Evolutionary conservation across 83 land plant species (phyloP), one percentile per base, ranked within the genome.

Genomic region (Diphasiastrum complanatum): DNA sequence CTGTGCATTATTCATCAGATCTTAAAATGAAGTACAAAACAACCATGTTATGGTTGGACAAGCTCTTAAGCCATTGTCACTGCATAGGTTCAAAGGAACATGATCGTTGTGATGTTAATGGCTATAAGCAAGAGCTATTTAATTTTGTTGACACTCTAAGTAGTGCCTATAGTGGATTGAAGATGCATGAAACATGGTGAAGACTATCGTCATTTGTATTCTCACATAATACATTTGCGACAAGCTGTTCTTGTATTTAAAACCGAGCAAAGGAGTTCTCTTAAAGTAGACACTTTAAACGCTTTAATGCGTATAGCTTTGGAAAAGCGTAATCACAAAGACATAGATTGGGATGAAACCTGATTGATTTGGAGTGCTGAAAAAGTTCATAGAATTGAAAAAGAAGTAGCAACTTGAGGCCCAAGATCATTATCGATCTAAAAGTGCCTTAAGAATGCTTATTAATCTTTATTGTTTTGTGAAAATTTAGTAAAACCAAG

Each of bases 191-290:
- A 3, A 5, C 14, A 5, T 27, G 11, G 26, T 51, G 55, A 33
- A 3, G n/a, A n/a, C n/a, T n/a, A n/a, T n/a, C n/a, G 3, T 51
- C 32, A 51, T 3, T 51, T 14, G 28, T 51, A 12, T 14, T 25
- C 55, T 2, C 2, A 19, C 30, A 29, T 51, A 14, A 51, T 51
- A 2, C 6, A 51, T 29, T 3, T 51, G 2, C 30, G 55, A 33
- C 55, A 51, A 12, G 27, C 27, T 3, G 11, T 51, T 6, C 55
- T 51, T 51, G 55, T 51, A 14, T 27, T 51, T 25, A 51, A 51
- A 25, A 33, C 26, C 12, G 25, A 51, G 26, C 32, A 51, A 2
- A 6, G 55, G 2, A 51, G 12, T 25, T 18, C 4, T 25, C 27
- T 51, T 3, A 51, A 29, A 18, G 14, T 51, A 2, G 12, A 19